Evolutionary conservation across 495 filamentous ascomycete species (phyloP).

Genomic region (Melanomma pulvis-pyrius): DNA sequence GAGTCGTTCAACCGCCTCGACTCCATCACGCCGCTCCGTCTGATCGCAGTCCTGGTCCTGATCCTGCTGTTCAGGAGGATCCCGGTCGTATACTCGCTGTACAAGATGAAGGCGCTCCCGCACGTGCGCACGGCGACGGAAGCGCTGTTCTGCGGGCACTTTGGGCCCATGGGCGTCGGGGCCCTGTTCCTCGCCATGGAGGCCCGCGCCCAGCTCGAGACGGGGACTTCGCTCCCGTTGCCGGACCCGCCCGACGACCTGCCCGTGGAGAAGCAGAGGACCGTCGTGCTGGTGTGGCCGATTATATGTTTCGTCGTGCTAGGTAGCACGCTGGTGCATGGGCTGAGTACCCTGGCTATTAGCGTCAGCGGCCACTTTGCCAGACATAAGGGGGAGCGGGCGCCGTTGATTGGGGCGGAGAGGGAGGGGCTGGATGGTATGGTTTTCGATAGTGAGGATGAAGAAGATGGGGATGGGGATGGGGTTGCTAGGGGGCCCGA

Average conservation of each 20-base stretch:
- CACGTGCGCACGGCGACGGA: conserved; percentile 52
- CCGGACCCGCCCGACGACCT: conserved; percentile 45
- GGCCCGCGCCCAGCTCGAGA: conserved; percentile 53
- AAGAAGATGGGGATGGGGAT: conserved; percentile 7
- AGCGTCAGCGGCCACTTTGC: conserved; percentile 49
- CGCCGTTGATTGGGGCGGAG: conserved; percentile 49
- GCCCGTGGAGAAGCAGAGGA: conserved; percentile 34
- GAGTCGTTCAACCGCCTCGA: conserved; percentile 70
- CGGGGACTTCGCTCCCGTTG: conserved; percentile 42
- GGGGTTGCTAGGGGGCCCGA: too few species aligned
- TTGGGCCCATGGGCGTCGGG: conserved; percentile 58
- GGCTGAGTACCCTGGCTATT: conserved; percentile 50
- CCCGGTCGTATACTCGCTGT: conserved; percentile 50
- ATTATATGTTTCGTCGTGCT: conserved; percentile 54
- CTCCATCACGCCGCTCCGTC: conserved; percentile 80
- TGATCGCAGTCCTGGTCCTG: conserved; percentile 79
- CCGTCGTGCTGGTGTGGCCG: conserved; percentile 53
- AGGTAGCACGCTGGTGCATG: conserved; percentile 54
- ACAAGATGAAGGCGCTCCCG: conserved; percentile 45
- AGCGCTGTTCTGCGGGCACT: conserved; percentile 57
- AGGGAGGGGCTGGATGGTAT: conserved; percentile 49
- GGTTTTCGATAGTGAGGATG: conserved; percentile 45
- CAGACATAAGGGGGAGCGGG: conserved; percentile 46
- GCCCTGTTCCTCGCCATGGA: conserved; percentile 57
- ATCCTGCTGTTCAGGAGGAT: conserved; percentile 75